Base-by-base conservation (phyloP, 495 filamentous ascomycete genomes). In the Podospora pseudopauciseta region DNA sequence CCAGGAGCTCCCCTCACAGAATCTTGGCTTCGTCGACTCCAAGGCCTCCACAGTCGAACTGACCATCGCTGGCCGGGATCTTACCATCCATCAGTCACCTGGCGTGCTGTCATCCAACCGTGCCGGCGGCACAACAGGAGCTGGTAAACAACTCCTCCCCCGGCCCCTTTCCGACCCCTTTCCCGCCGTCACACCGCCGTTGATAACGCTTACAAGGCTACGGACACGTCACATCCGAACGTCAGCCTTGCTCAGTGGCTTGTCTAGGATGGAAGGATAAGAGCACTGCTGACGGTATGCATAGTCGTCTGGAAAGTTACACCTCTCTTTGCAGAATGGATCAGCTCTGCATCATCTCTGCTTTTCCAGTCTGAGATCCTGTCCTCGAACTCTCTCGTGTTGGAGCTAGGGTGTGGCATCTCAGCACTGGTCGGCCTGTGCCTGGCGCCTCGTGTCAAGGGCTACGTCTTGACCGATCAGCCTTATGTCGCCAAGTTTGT, bases 241-340 rank as follows among this genome's bases (percentile, higher is more conserved):
- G 15, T 49, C 39, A 49, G 39, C 39, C 39, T 16, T 49, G 39
- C 39, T 49, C 6, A 16, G 39, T 49, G 39, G 39, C 39, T 49
- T 49, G 39, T 11, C 39, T 13, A 6, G 2, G 2, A 13, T 11
- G 2, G 2, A 13, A 49, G 7, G 9, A 49, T 13, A 49, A 1
- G 39, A 49, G 15, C 39, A 5, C 9, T 20, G 23, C 58, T 57
- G 57, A 23, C 23, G n/a, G 64, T 63, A 23, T 53, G 63, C 55
- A 66, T 65, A 91, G 92, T 94, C 20, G 81, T 96, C 18, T 99
- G 95, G 95, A 95, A 92, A 81, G 90, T 97, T 73, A 96, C 93
- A 3, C 93, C 95, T 23, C 80, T 86, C 64, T 88, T 98, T 75
- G 91, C 95, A 15, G 83, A 88, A 74, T 99, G 93, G 93, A 80